These are phyloP conservation scores for Ganoderma lingzhi DNA, from an alignment of 1,284 basidiomycete genomes.

Conservation along the genomic window DNA sequence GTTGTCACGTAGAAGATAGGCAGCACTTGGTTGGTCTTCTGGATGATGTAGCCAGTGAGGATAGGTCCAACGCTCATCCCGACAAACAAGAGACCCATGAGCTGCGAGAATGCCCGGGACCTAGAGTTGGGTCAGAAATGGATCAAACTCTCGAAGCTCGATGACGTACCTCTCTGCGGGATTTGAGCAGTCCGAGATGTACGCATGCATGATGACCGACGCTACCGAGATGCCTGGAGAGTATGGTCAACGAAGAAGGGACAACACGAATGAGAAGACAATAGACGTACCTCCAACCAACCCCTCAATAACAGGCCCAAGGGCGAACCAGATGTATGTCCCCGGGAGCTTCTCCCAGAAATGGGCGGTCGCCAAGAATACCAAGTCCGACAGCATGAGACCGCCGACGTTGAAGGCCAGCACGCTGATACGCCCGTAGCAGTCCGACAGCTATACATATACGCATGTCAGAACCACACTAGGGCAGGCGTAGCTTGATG, in stretches of 20 bases:
- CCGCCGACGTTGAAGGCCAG: conserved; percentile 70
- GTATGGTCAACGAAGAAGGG: neutral
- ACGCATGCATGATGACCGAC: conserved; percentile 61
- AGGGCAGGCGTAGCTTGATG: conserved; percentile 5
- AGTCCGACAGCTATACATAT: conserved; percentile 69
- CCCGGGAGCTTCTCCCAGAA: conserved; percentile 70
- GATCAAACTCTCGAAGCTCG: no score
- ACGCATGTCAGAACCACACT: conserved; percentile 3
- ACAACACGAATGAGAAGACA: neutral
- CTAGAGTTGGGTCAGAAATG: conserved; percentile 32
- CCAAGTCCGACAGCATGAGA: conserved; percentile 67
- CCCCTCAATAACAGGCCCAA: conserved; percentile 79
- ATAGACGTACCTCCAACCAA: conserved; percentile 68
- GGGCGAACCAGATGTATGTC: conserved; percentile 80
- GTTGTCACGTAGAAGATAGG: conserved; percentile 74
- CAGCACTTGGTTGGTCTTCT: conserved; percentile 60
- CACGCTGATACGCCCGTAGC: conserved; percentile 73
- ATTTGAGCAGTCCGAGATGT: conserved; percentile 65
- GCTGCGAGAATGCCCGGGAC: conserved; percentile 67
- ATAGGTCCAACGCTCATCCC: conserved; percentile 80
- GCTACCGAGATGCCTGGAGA: conserved; percentile 55
- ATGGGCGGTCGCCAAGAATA: conserved; percentile 69
- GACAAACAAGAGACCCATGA: conserved; percentile 62
- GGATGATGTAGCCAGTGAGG: conserved; percentile 69
- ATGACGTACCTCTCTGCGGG: conserved; percentile 50